These are phyloP conservation scores for Pseudocercospora eumusae DNA, from an alignment of 2,329 filamentous ascomycete species.

Conservation along the genomic window DNA sequence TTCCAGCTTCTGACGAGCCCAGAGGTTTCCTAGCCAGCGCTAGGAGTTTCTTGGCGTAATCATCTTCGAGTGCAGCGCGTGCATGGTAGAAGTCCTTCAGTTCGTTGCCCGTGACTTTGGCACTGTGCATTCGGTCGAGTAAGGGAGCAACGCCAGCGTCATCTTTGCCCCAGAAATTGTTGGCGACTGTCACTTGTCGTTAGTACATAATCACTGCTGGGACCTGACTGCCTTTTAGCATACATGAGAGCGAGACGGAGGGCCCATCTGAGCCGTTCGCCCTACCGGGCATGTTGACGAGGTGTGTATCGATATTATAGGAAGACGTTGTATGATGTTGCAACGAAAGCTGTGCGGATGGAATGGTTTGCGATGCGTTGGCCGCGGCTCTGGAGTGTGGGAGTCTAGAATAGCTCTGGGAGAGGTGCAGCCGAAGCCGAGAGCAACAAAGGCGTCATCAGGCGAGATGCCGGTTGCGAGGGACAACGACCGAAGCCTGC, in stretches of 20 bases:
- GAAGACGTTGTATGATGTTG: background rate
- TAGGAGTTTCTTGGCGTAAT: conserved; percentile 87
- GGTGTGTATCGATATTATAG: background rate
- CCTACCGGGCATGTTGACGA: conserved; percentile 37
- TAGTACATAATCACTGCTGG: conserved; percentile 30
- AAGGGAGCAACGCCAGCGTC: conserved; percentile 92
- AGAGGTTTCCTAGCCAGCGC: conserved; percentile 84
- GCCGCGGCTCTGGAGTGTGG: too few species aligned
- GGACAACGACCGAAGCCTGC: background rate
- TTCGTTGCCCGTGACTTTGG: conserved; percentile 94
- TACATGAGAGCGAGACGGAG: conserved; percentile 43
- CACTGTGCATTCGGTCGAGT: conserved; percentile 89
- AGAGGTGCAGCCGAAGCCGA: too few species aligned
- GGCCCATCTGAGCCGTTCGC: conserved; percentile 38
- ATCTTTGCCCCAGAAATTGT: conserved; percentile 99
- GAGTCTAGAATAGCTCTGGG: too few species aligned
- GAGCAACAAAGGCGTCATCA: background rate
- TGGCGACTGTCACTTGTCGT: conserved; percentile 69
- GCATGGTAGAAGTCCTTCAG: conserved; percentile 87
- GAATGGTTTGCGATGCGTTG: background rate
- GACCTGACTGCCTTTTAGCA: background rate
- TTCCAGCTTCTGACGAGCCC: conserved; percentile 83
- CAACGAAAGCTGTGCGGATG: conserved; percentile 1
- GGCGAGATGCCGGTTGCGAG: background rate
- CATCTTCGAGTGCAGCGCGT: conserved; percentile 91